A percentile compares a stretch with the other conserved stretches of the same genome.
Conservation (phyloP, 768 basidiomycete species). For the Lactarius indigo region DNA sequence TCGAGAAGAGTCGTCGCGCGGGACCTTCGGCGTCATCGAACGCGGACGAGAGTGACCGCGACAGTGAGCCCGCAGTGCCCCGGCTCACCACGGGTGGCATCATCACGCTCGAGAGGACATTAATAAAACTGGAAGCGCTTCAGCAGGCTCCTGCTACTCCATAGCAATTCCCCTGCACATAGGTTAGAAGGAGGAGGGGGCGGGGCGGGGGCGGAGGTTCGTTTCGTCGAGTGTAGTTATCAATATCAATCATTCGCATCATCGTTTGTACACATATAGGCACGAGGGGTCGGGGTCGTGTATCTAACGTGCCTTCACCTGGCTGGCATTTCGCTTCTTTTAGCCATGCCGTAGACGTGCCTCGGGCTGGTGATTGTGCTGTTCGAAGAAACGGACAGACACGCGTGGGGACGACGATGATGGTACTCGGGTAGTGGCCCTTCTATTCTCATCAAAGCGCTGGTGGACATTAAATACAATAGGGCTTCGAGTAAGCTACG, state of each 20-base stretch:
- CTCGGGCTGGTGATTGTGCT: not conserved
- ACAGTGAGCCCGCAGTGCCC: slow-evolving; percentile 59
- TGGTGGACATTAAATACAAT: slow-evolving; percentile 14
- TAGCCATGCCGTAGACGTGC: not conserved
- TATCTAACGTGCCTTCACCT: slow-evolving; percentile 9
- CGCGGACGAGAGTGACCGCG: slow-evolving; percentile 23
- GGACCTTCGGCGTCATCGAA: slow-evolving; percentile 23
- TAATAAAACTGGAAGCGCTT: slow-evolving; percentile 58
- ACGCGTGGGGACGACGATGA: not conserved
- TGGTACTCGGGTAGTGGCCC: not conserved
- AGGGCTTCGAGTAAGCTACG: not conserved
- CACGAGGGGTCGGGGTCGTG: not conserved
- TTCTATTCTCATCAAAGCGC: slow-evolving; percentile 8
- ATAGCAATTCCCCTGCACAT: not conserved
- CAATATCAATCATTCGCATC: slow-evolving; percentile 6
- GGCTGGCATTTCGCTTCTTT: slow-evolving; percentile 3
- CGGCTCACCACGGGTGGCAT: slow-evolving; percentile 75
- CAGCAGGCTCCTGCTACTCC: slow-evolving; percentile 11
- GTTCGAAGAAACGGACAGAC: not conserved
- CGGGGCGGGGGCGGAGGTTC: not conserved
- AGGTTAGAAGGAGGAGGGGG: not conserved
- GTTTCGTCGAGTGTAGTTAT: slow-evolving; percentile 12
- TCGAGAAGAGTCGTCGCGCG: slow-evolving; percentile 63
- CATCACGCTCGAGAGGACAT: slow-evolving; percentile 71
- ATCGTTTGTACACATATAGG: not conserved